Base-by-base conservation (phyloP, 768 basidiomycete genomes). In the Hericium rajendrae region DNA sequence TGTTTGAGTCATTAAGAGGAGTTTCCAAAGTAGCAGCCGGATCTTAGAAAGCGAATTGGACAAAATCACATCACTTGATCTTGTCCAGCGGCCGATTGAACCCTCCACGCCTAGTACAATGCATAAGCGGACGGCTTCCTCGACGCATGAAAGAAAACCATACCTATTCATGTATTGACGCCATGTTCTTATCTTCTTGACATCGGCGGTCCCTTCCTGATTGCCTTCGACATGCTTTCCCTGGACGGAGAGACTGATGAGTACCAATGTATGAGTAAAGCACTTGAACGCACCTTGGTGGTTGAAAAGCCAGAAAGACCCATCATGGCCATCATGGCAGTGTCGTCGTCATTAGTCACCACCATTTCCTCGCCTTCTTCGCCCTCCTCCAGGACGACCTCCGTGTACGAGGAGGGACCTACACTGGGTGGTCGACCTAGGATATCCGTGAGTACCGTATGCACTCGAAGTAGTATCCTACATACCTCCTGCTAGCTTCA, bases 121-220 rank as follows among this genome's bases (percentile, higher is more conserved):
- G 54, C 37, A 56, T 32, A 11, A 28, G 20, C 51, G 43, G 51
- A 62, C 55, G 56, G 50, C 10, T 57, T 57, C 57, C 61, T 26
- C 64, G 28, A 60, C 48, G 54, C 51, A 58, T 48, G 8, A 40
- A 60, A 26, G 24, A 20, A 59, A 54, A 24, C 57, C 78, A 51
- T 64, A 85, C 83, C 93, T 81, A 70, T 97, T 97, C 95, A 99
- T 99, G 71, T 99, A 99, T 71, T 98, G 95, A 62, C 93, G 78
- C 94, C 93, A 95, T 24, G 91, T 94, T 59, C 92, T 77, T 57
- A 81, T 81, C 73, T 91, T 93, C 78, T 89, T 93, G 63, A 87
- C 71, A 55, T 81, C 70, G 38, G 76, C 78, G 39, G 59, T 65
- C 48, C 86, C 88, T 60, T 88, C 86, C 71, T 94, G 87, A 59